Base-by-base conservation (phyloP, 768 basidiomycete species). In the Mrakia frigida region DNA sequence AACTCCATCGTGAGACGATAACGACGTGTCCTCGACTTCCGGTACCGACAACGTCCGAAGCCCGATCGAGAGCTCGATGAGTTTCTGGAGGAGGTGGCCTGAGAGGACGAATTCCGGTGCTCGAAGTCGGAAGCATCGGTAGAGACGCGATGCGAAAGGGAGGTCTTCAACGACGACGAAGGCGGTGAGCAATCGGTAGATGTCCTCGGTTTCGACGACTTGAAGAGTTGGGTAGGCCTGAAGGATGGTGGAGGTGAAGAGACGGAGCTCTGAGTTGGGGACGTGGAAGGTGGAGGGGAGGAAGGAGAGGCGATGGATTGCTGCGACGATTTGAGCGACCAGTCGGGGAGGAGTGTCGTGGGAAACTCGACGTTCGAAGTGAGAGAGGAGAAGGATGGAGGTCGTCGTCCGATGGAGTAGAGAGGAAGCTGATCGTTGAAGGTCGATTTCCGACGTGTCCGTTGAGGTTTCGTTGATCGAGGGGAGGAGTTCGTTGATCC, bases 111-210 rank as follows among this genome's bases (percentile, higher is more conserved):
- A 70, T 13, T 37, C 28, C 2, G 65, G 74, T n/a, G 68, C 74
- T 7, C 74, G 50, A 18, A 69, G 35, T 23, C 74, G 74, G 67
- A 75, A 69, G 16, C 43, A 31, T 37, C 67, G 50, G 74, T 75
- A 75, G 14, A 75, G 52, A 28, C 74, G 74, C 10, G 25, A 9
- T 4, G 74, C 53, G 37, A 75, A 75, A 23, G 68, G 65, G 18
- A 70, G 33, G 35, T 75, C 65, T 25, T 59, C 67, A 10, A 14
- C 28, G 10, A 10, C 37, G 69, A 70, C 52, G 56, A 75, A 75
- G 10, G 53, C 52, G 11, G 53, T 31, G 28, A 75, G 74, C 11
- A 75, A 53, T n/a, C 59, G 63, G 39, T 75, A 60, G 53, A 67
- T 41, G 21, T 68, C 65, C 4, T 37, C 52, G 3, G 68, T 39